Percentiles rank a stretch among this genome's conserved stretches.
Conservation (phyloP, 179 eudicot species). For the Spinacia oleracea region DNA sequence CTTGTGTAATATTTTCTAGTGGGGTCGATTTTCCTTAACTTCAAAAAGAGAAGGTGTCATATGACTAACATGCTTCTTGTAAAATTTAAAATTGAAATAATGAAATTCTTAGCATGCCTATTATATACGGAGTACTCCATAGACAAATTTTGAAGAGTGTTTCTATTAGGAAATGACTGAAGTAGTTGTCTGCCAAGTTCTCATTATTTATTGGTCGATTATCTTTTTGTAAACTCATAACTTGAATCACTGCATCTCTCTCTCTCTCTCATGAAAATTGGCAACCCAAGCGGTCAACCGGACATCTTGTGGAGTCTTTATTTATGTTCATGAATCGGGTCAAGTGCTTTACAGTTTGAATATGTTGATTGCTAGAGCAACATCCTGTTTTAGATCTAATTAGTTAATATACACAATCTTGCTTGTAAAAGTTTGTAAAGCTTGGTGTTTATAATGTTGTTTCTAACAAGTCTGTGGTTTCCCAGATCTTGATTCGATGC, state of each 20-base stretch:
- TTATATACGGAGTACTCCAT: too few relatives aligned
- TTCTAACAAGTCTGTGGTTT: background rate
- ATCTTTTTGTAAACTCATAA: background rate
- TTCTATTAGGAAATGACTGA: background rate
- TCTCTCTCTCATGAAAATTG: background rate
- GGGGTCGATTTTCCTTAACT: background rate
- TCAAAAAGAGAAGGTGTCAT: background rate
- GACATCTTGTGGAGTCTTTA: background rate
- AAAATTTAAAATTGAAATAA: background rate
- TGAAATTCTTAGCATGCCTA: too few relatives aligned
- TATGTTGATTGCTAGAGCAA: background rate
- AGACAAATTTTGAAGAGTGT: background rate
- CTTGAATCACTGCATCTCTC: background rate
- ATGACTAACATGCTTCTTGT: background rate
- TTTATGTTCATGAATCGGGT: background rate
- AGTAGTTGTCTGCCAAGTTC: background rate
- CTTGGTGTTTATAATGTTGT: background rate
- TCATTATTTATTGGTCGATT: too few relatives aligned
- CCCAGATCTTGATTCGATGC: slow-evolving; percentile 22
- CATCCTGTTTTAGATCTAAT: background rate
- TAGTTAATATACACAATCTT: background rate
- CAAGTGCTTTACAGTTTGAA: background rate
- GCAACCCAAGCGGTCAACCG: background rate
- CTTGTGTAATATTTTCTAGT: background rate
- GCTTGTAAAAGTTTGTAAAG: background rate